phyloP scores from a whole-genome alignment of 73 alveolate genomes.

The Paramecium sonneborni region DNA sequence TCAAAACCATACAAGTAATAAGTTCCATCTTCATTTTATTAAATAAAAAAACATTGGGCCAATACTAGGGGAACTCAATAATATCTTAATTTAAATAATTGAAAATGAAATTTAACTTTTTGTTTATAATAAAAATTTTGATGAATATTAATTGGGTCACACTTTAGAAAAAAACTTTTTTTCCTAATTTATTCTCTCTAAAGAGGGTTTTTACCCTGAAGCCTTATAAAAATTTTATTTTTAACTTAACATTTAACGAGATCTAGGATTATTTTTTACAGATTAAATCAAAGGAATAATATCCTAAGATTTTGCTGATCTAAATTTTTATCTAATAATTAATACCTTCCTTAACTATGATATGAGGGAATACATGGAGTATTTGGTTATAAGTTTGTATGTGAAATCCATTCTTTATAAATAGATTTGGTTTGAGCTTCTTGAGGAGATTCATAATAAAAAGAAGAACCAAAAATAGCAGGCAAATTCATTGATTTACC shows the following conservation, averaged over 20 bases:
- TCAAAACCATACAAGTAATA: background rate
- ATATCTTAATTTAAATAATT: background rate
- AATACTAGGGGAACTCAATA: background rate
- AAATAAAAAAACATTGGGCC: constrained; percentile 7
- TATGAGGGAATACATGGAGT: constrained; percentile 51
- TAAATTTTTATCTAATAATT: background rate
- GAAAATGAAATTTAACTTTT: background rate
- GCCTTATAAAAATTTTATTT: background rate
- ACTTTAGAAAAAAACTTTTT: constrained; percentile 39
- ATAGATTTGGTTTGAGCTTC: background rate
- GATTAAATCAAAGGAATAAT: background rate
- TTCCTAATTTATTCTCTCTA: constrained; percentile 13
- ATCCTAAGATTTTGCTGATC: constrained; percentile 52
- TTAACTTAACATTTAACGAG: background rate
- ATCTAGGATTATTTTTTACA: constrained; percentile 11
- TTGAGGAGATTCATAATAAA: constrained; percentile 33
- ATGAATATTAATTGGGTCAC: background rate
- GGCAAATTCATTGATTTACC: constrained; percentile 1
- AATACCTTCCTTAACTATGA: constrained; percentile 54
- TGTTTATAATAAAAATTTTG: background rate
- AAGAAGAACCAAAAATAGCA: background rate
- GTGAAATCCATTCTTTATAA: constrained; percentile 23
- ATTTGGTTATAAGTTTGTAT: background rate
- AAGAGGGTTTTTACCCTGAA: background rate
- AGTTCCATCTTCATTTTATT: constrained; percentile 15